Evolutionary conservation across 176 grass and related monocot genomes (phyloP).

Genomic region (Hyparrhenia diplandra): DNA sequence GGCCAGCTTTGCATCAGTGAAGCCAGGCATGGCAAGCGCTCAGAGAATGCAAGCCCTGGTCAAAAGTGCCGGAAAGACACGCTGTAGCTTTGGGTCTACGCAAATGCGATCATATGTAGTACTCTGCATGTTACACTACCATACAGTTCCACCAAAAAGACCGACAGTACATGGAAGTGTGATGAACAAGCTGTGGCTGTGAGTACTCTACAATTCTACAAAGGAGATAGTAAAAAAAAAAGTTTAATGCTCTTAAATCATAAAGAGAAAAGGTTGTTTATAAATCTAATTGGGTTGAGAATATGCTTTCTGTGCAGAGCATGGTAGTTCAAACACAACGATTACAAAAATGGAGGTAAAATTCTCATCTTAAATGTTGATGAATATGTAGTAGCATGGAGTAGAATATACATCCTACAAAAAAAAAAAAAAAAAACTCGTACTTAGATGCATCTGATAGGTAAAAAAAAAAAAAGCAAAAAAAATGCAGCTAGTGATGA

Average conservation of each 20-base stretch:
- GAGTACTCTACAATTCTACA: background rate
- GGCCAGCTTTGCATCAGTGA: conserved; percentile 22
- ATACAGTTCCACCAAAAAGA: too few relatives aligned
- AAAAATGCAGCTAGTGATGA: background rate
- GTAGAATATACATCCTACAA: background rate
- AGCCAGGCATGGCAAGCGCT: background rate
- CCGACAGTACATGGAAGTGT: background rate
- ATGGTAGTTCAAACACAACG: background rate
- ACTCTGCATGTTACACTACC: conserved; percentile 16
- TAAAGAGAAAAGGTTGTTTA: background rate
- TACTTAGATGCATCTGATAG: background rate
- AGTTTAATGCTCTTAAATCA: background rate
- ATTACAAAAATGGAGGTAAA: background rate
- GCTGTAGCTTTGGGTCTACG: conserved; percentile 36
- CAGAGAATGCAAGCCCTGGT: background rate
- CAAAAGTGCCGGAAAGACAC: conserved; percentile 4
- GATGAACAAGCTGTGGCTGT: too few relatives aligned
- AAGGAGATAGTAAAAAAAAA: background rate
- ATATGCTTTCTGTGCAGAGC: background rate
- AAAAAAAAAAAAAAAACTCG: background rate
- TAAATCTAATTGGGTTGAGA: background rate
- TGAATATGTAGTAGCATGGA: background rate
- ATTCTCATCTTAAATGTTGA: background rate
- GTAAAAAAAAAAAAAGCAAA: background rate
- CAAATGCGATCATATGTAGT: conserved; percentile 28